phyloP scores from a whole-genome alignment of 2,329 filamentous ascomycete species.

The Fusarium stilboides region DNA sequence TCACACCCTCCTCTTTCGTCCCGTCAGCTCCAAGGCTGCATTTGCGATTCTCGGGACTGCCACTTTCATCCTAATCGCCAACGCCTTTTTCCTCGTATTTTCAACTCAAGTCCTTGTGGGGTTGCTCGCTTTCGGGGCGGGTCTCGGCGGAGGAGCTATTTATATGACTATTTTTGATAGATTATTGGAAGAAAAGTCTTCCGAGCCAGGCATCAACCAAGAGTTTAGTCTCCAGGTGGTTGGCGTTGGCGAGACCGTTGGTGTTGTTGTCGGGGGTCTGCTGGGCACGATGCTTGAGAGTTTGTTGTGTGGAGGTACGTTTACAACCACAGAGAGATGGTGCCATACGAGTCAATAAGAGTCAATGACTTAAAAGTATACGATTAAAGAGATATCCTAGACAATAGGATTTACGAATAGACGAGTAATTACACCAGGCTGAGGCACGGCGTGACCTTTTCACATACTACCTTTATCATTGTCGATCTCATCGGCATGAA shows the following conservation, averaged over 20 bases:
- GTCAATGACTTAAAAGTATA: background rate
- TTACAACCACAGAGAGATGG: constrained; percentile 45
- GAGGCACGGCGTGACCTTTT: background rate
- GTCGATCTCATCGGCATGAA: background rate
- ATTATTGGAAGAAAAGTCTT: constrained; percentile 39
- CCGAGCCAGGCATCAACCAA: constrained; percentile 34
- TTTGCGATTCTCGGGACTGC: constrained; percentile 28
- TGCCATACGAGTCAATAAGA: constrained; percentile 45
- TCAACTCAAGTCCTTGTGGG: constrained; percentile 44
- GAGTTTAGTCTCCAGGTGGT: constrained; percentile 52
- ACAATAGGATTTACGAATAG: constrained; percentile 2
- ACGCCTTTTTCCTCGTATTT: constrained; percentile 45
- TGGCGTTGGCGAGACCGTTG: constrained; percentile 51
- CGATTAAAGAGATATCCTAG: background rate
- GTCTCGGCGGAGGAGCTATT: constrained; percentile 50
- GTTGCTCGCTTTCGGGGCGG: constrained; percentile 48
- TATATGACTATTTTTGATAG: constrained; percentile 49
- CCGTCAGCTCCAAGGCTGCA: constrained; percentile 22
- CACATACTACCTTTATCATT: background rate
- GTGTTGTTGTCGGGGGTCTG: constrained; percentile 48
- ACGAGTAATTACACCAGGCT: background rate
- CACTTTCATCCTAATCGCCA: constrained; percentile 33
- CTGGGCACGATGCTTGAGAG: constrained; percentile 47
- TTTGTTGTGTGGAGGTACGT: constrained; percentile 40
- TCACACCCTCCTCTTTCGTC: constrained; percentile 39